Evolutionary conservation across 805 yeast genomes (phyloP).

Genomic region (Starmera pachycereana): DNA sequence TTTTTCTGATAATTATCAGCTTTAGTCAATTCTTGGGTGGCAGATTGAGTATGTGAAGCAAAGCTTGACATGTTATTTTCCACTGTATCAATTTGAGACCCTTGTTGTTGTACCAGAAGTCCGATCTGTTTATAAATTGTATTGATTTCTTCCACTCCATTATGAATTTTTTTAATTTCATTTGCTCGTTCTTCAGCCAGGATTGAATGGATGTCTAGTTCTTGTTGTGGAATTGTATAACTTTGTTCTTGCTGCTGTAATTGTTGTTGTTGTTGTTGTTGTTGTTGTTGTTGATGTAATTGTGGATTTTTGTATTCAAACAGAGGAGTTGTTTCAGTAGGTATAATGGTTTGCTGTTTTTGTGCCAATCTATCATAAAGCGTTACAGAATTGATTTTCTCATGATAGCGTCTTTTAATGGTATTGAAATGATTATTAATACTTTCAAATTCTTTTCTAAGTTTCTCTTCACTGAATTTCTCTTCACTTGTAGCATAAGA

Average conservation of each 20-base stretch:
- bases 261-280: constrained; percentile 21
- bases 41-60: constrained; percentile 56
- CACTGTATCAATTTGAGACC: constrained; percentile 71
- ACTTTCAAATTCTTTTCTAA: constrained; percentile 45
- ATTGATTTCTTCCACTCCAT: constrained; percentile 78
- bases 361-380: constrained; percentile 20
- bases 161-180: constrained; percentile 62
- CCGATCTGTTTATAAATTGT: constrained; percentile 77
- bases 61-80: constrained; percentile 67
- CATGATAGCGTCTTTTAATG: constrained; percentile 37
- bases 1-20: constrained; percentile 69
- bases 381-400: constrained; percentile 31
- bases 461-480: constrained; percentile 25
- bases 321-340: constrained; percentile 13
- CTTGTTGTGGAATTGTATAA: constrained; percentile 31
- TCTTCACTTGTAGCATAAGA: constrained; percentile 9
- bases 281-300: constrained; percentile 29
- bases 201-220: constrained; percentile 52
- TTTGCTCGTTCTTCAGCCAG: constrained; percentile 63
- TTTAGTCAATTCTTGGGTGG: constrained; percentile 56
- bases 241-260: constrained; percentile 28
- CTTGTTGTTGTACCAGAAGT: constrained; percentile 72
- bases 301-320: constrained; percentile 2
- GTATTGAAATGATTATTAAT: constrained; percentile 35
- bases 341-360: constrained; percentile 8